A percentile compares a stretch with the other conserved stretches of the same genome.
phyloP scores from a whole-genome alignment of 768 basidiomycete species.

The Cantharellus anzutake region DNA sequence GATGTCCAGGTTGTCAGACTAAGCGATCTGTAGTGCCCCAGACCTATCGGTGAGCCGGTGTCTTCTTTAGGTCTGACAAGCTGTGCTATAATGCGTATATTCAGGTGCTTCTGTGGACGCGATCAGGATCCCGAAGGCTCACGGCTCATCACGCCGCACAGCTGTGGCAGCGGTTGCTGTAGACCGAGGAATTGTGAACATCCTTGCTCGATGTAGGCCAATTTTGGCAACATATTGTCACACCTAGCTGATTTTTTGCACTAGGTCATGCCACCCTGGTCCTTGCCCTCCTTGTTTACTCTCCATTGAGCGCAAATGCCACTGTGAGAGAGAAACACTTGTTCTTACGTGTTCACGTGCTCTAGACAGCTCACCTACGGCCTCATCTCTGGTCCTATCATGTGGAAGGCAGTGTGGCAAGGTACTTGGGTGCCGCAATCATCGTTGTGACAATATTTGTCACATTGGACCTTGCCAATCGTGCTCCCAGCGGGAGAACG shows the following conservation, averaged over 20 bases:
- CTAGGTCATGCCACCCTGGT: constrained; percentile 64
- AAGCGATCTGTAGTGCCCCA: constrained; percentile 47
- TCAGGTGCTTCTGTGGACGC: constrained; percentile 71
- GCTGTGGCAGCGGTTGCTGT: constrained; percentile 19
- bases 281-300: constrained; percentile 90
- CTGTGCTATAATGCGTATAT: constrained; percentile 9
- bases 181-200: constrained; percentile 40
- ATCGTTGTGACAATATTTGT: constrained; percentile 47
- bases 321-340: constrained; percentile 45
- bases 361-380: constrained; percentile 11
- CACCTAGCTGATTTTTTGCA: background rate
- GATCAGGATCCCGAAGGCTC: constrained; percentile 51
- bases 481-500: constrained; percentile 36
- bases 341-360: constrained; percentile 37
- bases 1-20: constrained; percentile 85
- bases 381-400: constrained; percentile 17
- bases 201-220: constrained; percentile 43
- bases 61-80: background rate
- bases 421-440: constrained; percentile 21
- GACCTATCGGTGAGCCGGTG: constrained; percentile 28
- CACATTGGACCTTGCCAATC: constrained; percentile 57
- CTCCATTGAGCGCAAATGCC: constrained; percentile 56
- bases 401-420: constrained; percentile 35
- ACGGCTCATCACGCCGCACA: constrained; percentile 39
- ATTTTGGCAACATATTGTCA: background rate